Base-by-base conservation (phyloP, 1,284 basidiomycete genomes). In the Schizopora paradoxa region DNA sequence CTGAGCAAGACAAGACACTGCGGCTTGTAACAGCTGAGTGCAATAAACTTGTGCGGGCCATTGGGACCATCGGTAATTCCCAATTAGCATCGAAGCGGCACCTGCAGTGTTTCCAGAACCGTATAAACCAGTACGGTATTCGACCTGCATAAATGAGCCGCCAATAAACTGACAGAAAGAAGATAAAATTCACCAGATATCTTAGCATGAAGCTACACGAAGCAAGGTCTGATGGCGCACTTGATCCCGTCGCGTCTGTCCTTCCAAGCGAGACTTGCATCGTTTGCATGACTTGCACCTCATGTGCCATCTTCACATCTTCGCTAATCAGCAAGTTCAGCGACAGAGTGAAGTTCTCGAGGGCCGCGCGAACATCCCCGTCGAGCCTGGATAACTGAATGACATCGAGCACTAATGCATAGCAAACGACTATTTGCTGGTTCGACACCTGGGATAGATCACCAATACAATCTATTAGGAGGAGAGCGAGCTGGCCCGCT, bases 1-100 rank as follows among this genome's bases (percentile, higher is more conserved):
- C 57, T 85, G 78, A 1, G 76, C 68, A 26, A 87, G 64, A 53
- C 76, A 82, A 5, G 70, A 72, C 43, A 84, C 63, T 6, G 80
- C 76, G 2, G 82, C 70, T 18, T 79, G 62, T 16, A 86, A 63
- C 29, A 86, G 58, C 54, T 86, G 86, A 0, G 76, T 81, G 51
- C 81, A 86, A 58, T 85, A 88, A 5, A 74, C 74, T 1, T 66
- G 65, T 4, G 83, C 74, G 6, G 79, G 66, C 81, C 83, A 84
- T 2, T 77, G 75, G 5, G 76, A 74, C 72, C 77, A 82, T 54
- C 82, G 69, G 49, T 79, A 74, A 31, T 75, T 62, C 16, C 74
- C 72, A 18, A 82, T 68, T 14, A 89, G 63, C 19, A 81, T 53
- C 4, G 76, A 75, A 21, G 76, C 72, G 5, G 74, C 72, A 54